A percentile compares a stretch with the other conserved stretches of the same genome.
Conservation (phyloP, 495 filamentous ascomycete species). For the Aspergillus campestris region DNA sequence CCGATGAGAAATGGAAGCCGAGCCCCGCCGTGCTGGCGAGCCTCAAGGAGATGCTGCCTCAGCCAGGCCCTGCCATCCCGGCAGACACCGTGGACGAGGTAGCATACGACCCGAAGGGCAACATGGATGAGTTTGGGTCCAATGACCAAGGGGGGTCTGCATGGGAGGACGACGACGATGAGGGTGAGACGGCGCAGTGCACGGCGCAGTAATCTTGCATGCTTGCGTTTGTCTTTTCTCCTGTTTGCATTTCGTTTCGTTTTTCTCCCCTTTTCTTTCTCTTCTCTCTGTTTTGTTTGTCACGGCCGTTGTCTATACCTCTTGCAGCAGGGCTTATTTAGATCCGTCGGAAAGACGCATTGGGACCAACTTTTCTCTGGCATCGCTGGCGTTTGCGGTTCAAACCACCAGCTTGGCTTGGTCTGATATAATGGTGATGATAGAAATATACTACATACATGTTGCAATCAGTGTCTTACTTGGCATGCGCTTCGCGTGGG, state of each 20-base stretch:
- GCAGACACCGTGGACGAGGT: constrained; percentile 79
- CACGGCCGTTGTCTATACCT: constrained; percentile 1
- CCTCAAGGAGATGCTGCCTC: constrained; percentile 67
- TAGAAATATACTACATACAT: too few relatives aligned
- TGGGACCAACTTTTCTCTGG: constrained; percentile 9
- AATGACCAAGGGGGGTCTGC: constrained; percentile 64
- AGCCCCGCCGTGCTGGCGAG: constrained; percentile 56
- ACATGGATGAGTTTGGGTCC: constrained; percentile 69
- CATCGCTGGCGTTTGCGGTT: constrained; percentile 14
- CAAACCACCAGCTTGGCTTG: not conserved
- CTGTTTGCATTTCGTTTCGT: constrained; percentile 1
- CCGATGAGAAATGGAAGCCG: constrained; percentile 73
- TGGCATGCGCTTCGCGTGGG: not conserved
- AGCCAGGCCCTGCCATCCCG: constrained; percentile 47
- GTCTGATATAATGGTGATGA: too few relatives aligned
- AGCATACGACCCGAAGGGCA: constrained; percentile 67
- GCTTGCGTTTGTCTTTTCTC: constrained; percentile 3
- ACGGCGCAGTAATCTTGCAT: constrained; percentile 61
- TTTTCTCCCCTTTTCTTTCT: constrained; percentile 1
- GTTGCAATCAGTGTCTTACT: constrained; percentile 10
- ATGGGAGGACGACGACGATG: constrained; percentile 76
- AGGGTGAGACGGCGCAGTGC: constrained; percentile 61
- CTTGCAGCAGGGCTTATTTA: constrained; percentile 7
- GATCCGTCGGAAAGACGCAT: constrained; percentile 9
- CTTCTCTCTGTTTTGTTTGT: not conserved